Base-by-base conservation (phyloP, 1,284 basidiomycete species). In the Anthracocystis panici-leucophaei region DNA sequence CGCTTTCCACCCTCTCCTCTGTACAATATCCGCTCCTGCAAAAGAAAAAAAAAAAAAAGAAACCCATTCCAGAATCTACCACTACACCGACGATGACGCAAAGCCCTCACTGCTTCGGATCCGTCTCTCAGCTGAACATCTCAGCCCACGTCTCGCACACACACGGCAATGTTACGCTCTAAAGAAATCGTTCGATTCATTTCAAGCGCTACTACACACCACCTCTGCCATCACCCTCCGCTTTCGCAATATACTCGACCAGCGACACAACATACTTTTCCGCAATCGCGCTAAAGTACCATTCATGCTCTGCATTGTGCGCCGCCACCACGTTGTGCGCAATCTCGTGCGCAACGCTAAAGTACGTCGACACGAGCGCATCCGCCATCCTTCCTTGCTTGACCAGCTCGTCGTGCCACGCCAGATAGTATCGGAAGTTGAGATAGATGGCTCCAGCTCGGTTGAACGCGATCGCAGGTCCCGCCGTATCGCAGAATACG, bases 391-490 rank as follows among this genome's bases (percentile, higher is more conserved):
- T 86, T 1, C 91, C 92, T 6, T 84, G 83, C 55, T 86, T 84
- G 23, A 94, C 92, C 55, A 92, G 89, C 0, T 85, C 86, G 70
- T 94, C 92, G 81, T 95, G 94, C 94, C 94, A 95, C 64, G 91
- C 90, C 81, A 92, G 89, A 75, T 91, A 96, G 84, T 92, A 97
- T 41, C 87, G 84, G 57, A 95, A 87, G 83, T 97, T 98, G 75
- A 97, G 87, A 87, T 94, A 98, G 31, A 99, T 88, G 65, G 92
- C 92, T 3, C 93, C 94, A 56, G 90, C 91, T 31, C 94, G 88
- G 85, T 98, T 99, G 88, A 98, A 98, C 0, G 95, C 96, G 67
- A 98, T 97, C 20, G 92, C 87, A 1, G 91, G 92, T 1, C 95
- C 95, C 7, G 88, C 87, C 11, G 88, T 83, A 82, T 99, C 95